These are phyloP conservation scores for Suillus clintonianus DNA, from an alignment of 768 basidiomycete genomes.

Conservation along the genomic window DNA sequence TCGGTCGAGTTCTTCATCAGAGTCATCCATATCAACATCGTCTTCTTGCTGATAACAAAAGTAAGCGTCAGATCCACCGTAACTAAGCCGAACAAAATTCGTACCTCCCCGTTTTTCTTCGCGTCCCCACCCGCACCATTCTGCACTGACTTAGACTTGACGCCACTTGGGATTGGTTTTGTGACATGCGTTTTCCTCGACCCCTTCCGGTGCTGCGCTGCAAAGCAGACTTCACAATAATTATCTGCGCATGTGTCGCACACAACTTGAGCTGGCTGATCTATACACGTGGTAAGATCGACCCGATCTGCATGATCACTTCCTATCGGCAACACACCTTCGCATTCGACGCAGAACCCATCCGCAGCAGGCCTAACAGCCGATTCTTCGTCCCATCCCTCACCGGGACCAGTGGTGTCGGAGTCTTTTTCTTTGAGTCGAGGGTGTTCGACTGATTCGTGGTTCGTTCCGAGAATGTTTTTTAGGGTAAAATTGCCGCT, in stretches of 20 bases:
- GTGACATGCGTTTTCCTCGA: constrained; percentile 64
- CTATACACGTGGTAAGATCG: constrained; percentile 36
- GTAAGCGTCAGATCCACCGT: constrained; percentile 9
- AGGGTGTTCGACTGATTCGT: constrained; percentile 63
- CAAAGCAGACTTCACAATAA: constrained; percentile 86
- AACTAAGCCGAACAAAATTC: neutral
- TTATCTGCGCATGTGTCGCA: constrained; percentile 74
- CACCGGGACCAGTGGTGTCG: constrained; percentile 37
- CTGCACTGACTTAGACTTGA: constrained; percentile 10
- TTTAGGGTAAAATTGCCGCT: constrained; percentile 55
- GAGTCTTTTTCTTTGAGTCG: constrained; percentile 31
- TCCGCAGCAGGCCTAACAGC: constrained; percentile 46
- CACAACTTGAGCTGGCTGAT: constrained; percentile 77
- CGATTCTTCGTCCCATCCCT: constrained; percentile 72
- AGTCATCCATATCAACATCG: constrained; percentile 39
- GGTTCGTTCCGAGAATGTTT: constrained; percentile 67
- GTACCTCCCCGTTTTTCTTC: constrained; percentile 21
- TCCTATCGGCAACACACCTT: constrained; percentile 54
- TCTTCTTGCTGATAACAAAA: constrained; percentile 20
- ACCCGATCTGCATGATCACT: neutral
- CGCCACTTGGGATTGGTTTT: constrained; percentile 42
- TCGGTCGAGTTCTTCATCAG: constrained; percentile 41
- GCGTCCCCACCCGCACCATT: constrained; percentile 16
- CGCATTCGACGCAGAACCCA: constrained; percentile 82
- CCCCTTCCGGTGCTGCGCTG: constrained; percentile 83